Evolutionary conservation across 192 early-diverging fungal genomes (phyloP), one percentile per base, ranked within the genome.

Genomic region (Oehlia diaphana): DNA sequence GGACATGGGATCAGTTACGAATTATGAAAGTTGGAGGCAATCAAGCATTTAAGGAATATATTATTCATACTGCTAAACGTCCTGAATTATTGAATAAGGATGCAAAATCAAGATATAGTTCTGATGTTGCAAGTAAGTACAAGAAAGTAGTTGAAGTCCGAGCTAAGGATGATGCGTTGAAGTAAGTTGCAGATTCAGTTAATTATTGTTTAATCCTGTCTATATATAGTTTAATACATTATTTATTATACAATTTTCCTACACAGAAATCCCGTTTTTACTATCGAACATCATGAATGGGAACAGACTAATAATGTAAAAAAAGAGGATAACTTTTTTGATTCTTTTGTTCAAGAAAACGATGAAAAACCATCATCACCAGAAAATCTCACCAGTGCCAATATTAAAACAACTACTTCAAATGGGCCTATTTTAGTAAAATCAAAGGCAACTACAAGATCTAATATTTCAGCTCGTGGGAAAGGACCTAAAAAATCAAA

Each of bases 1-100:
- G 97, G 98, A 89, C 92, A 28, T 90, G 95, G 86, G 93, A 95
- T 81, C 98, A 99, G 86, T 87, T 99, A 50, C 91, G 96, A 61
- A 85, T 88, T 10, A 93, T 94, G 93, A 95, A 96, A 82, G 88
- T 93, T 4, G 94, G 96, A 63, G 98, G 98, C 7, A 99, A 99
- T 82, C 87, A 84, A 21, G 90, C 91, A 53, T 91, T 93, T 9
- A 82, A 87, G 3, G 95, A 96, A 79, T 97, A 93, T 77, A 96
- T 97, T 7, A 58, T 58, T 58, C 3, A 58, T 21, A 5, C 53
- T 87, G 86, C 90, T 72, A 93, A 93, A 80, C 90, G 86, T 8
- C 76, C 72, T 31, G 65, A 70, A 2, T 71, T 84, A 21, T 69
- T 86, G 10, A 85, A 78, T 23, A 92, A 90, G 73, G 96, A 99